Evolutionary conservation across 2,329 filamentous ascomycete species (phyloP).

Genomic region (Sphaerulina musiva): DNA sequence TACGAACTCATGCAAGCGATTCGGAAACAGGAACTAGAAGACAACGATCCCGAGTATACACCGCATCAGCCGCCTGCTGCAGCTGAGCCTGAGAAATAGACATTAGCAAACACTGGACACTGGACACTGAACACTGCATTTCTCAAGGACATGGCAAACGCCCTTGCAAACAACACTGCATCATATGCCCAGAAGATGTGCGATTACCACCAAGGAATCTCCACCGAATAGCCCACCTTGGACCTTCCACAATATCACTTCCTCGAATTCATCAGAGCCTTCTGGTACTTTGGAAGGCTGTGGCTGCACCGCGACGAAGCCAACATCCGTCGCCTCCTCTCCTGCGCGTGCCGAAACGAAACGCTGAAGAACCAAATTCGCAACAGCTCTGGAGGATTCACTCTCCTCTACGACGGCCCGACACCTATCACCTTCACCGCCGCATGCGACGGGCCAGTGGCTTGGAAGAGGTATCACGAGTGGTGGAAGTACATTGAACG

Average conservation of each 20-base stretch:
- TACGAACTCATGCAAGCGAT: conserved; percentile 92
- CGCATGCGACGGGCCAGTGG: neutral
- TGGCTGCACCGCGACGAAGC: too few species aligned
- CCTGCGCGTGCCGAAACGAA: too few species aligned
- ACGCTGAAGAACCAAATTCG: too few species aligned
- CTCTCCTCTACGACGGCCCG: neutral
- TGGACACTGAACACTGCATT: neutral
- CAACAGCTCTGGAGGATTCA: too few species aligned
- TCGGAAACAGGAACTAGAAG: conserved; percentile 45
- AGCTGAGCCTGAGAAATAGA: conserved; percentile 9
- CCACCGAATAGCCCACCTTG: too few species aligned
- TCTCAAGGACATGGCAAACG: neutral
- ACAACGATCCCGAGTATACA: conserved; percentile 37
- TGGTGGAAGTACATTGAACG: neutral
- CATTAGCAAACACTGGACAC: neutral
- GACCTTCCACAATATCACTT: too few species aligned
- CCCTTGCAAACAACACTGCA: neutral
- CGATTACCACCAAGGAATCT: neutral
- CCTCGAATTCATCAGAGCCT: neutral
- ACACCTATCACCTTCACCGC: neutral
- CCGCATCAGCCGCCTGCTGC: conserved; percentile 17
- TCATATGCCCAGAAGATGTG: neutral
- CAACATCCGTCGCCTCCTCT: too few species aligned
- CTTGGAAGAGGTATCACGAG: neutral
- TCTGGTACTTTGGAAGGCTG: too few species aligned